Evolutionary conservation across 495 filamentous ascomycete species (phyloP).

Genomic region (Jackrogersella minutella): DNA sequence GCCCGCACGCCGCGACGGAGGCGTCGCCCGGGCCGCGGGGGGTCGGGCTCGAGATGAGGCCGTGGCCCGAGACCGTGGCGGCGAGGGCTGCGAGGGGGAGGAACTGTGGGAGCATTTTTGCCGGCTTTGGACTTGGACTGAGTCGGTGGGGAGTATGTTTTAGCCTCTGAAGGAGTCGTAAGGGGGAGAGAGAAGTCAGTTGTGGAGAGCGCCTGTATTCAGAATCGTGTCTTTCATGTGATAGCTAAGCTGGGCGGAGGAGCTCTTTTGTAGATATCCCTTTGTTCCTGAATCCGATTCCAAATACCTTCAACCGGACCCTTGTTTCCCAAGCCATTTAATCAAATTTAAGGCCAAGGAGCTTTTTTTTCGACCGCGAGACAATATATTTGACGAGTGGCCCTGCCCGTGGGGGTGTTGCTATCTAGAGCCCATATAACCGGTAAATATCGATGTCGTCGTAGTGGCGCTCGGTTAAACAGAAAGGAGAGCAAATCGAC

Average conservation of each 20-base stretch:
- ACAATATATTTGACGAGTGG: conserved; percentile 33
- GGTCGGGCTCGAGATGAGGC: conserved; percentile 65
- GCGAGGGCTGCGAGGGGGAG: conserved; percentile 57
- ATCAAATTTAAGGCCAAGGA: conserved; percentile 23
- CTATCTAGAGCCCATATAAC: conserved; percentile 28
- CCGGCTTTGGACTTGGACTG: neutral
- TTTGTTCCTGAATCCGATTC: conserved; percentile 21
- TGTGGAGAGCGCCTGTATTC: neutral
- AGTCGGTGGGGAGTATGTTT: neutral
- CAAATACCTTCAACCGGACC: conserved; percentile 31
- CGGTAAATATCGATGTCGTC: conserved; percentile 26
- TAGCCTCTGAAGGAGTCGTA: neutral
- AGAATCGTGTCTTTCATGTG: conserved; percentile 13
- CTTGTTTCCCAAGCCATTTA: conserved; percentile 23
- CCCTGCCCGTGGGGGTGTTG: conserved; percentile 23
- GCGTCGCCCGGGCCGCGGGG: conserved; percentile 68
- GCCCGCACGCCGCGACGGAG: conserved; percentile 67
- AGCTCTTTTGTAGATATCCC: conserved; percentile 31
- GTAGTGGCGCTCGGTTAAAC: conserved; percentile 34
- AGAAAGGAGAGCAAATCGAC: conserved; percentile 8
- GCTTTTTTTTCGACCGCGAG: conserved; percentile 12
- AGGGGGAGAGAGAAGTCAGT: neutral
- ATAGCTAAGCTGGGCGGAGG: conserved; percentile 15
- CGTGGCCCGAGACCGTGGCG: conserved; percentile 66
- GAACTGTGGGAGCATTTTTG: conserved; percentile 43